Evolutionary conservation across 129 eudicot species (phyloP).

Genomic region (Rutidosis leptorrhynchoides): DNA sequence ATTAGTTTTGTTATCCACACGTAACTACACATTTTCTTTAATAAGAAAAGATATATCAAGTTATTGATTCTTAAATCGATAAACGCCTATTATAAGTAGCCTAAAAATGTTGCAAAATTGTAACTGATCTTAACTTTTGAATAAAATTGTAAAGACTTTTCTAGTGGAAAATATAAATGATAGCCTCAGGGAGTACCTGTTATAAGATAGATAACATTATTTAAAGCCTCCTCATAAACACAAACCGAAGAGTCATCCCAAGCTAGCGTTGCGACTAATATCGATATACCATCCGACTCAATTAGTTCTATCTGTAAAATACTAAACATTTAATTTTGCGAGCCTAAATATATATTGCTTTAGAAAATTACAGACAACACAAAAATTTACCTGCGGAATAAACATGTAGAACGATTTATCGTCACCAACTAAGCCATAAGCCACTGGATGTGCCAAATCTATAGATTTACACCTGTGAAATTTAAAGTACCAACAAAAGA

Average conservation of each 20-base stretch:
- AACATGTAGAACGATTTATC: conserved; percentile 49
- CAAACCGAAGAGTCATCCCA: conserved; percentile 53
- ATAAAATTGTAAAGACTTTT: neutral
- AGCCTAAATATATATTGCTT: conserved; percentile 8
- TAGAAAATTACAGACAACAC: neutral
- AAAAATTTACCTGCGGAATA: conserved; percentile 59
- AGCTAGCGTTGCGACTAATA: conserved; percentile 56
- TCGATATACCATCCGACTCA: conserved; percentile 55
- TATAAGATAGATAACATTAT: conserved; percentile 44
- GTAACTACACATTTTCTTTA: neutral
- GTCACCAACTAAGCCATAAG: conserved; percentile 66
- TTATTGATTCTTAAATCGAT: neutral
- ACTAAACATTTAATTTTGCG: neutral
- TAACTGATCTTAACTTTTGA: neutral
- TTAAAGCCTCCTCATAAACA: conserved; percentile 53
- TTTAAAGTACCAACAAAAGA: conserved; percentile 19
- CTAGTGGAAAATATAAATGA: conserved; percentile 23
- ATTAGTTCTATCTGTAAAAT: conserved; percentile 49
- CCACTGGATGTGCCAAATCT: conserved; percentile 43
- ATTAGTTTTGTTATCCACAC: neutral
- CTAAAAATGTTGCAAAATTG: neutral
- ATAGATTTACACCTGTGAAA: conserved; percentile 41
- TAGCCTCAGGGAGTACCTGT: conserved; percentile 54
- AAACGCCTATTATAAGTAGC: neutral
- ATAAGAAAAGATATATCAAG: neutral